Base-by-base conservation (phyloP, 1,284 basidiomycete species). In the Omphalotus olearius region DNA sequence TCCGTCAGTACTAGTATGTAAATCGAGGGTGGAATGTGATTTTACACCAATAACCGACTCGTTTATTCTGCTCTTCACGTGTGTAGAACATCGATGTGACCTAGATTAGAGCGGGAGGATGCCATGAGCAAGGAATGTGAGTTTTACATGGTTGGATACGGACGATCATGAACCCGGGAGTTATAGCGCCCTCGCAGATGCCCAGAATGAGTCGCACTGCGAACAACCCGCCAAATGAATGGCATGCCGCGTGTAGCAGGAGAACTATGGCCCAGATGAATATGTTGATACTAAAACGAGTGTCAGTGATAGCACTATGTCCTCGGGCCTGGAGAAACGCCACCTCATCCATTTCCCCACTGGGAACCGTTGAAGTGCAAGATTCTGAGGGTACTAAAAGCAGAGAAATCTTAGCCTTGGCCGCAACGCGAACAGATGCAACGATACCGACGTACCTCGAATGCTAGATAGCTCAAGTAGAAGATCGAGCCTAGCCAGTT, bases 31-130 rank as follows among this genome's bases (percentile, higher is more conserved):
- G 14, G 7, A 36, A 37, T 6, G 11, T 28, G 28, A 25, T 70
- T 82, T 57, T 66, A 87, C 84, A 85, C 86, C 84, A 88, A 60
- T 85, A 88, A 0, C 87, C 85, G 4, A 87, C 81, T 2, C 88
- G 78, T 46, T 76, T 71, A 5, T 82, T 86, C 62, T 88, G 85
- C 61, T 91, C 88, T 6, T 71, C 75, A n/a, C 82, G 77, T 2
- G 86, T 90, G 65, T 91, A 92, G 64, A 90, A 91, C 81, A 82
- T 82, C 47, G 75, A 52, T 20, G 74, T 79, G 52, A 81, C 74
- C 54, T 56, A 23, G 18, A 44, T 67, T 63, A 16, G 66, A 75
- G n/a, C n/a, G n/a, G 51, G 9, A 37, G n/a, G 40, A 39, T 6
- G 5, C 5, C 5, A 23, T 18, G 37, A 36, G 39, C 14, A 30